These are phyloP conservation scores for Metschnikowia koreensis DNA, from an alignment of 805 yeast genomes.

Conservation along the genomic window DNA sequence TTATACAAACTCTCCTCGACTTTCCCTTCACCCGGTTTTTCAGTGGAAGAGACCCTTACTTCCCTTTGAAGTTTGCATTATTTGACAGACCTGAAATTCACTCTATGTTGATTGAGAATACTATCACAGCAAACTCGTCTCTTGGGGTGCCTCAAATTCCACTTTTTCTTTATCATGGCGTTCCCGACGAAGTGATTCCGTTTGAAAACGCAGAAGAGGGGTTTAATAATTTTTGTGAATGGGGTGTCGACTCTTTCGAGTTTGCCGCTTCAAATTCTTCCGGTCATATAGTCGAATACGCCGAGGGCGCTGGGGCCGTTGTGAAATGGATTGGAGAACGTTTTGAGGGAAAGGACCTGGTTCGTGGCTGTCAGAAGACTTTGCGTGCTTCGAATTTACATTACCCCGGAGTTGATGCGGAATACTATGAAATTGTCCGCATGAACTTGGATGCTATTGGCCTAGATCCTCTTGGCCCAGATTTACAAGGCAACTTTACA, in stretches of 20 bases:
- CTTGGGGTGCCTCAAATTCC: conserved; percentile 24
- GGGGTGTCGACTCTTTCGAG: conserved; percentile 29
- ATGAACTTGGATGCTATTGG: conserved; percentile 1
- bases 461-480: conserved; percentile 11
- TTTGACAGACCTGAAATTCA: conserved; percentile 6
- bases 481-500: conserved; percentile 1
- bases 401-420: conserved; percentile 13
- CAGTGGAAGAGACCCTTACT: conserved; percentile 6
- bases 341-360: conserved; percentile 10
- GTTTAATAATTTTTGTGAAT: conserved; percentile 28
- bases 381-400: conserved; percentile 13
- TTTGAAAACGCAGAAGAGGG: conserved; percentile 15
- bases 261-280: conserved; percentile 24
- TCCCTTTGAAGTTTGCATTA: conserved; percentile 7
- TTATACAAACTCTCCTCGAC: conserved; percentile 3
- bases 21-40: conserved; percentile 9
- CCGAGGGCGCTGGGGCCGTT: conserved; percentile 14
- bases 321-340: conserved; percentile 14
- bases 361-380: conserved; percentile 12
- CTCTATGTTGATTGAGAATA: conserved; percentile 3
- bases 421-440: conserved; percentile 5
- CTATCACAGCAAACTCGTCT: not conserved
- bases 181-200: conserved; percentile 25
- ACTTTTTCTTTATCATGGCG: conserved; percentile 24
- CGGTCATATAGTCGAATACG: conserved; percentile 27